Evolutionary conservation across 1,284 basidiomycete species (phyloP).

Genomic region (Ceratobasidium sp.): DNA sequence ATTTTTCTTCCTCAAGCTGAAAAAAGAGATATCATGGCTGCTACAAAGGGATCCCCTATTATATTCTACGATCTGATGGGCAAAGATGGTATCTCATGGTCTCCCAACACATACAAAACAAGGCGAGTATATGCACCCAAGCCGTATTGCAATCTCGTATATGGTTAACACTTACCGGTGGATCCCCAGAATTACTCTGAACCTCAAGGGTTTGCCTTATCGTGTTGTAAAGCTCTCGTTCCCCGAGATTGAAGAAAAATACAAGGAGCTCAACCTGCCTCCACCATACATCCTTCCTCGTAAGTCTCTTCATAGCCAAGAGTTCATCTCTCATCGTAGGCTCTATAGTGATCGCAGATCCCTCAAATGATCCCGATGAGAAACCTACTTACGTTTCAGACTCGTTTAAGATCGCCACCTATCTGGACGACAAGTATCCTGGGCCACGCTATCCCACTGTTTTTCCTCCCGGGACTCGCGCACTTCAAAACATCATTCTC

Average conservation of each 20-base stretch:
- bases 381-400: conserved; percentile 37
- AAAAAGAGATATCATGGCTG: background rate
- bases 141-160: no score
- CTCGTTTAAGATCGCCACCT: conserved; percentile 40
- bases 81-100: background rate
- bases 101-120: conserved; percentile 23
- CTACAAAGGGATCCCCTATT: background rate
- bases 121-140: no score
- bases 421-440: conserved; percentile 39
- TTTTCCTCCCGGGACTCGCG: conserved; percentile 36
- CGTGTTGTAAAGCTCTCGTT: conserved; percentile 43
- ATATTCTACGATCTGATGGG: conserved; percentile 2
- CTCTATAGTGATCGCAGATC: conserved; percentile 39
- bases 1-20: background rate
- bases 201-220: conserved; percentile 45
- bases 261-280: conserved; percentile 37
- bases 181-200: conserved; percentile 42
- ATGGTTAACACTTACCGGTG: no score
- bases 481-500: conserved; percentile 33
- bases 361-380: conserved; percentile 27
- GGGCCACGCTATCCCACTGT: conserved; percentile 4
- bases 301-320: background rate
- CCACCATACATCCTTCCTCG: conserved; percentile 10
- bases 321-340: background rate
- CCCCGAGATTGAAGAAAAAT: conserved; percentile 43